These are phyloP conservation scores for Ramularia collo-cygni DNA, from an alignment of 2,329 filamentous ascomycete species.

Conservation along the genomic window DNA sequence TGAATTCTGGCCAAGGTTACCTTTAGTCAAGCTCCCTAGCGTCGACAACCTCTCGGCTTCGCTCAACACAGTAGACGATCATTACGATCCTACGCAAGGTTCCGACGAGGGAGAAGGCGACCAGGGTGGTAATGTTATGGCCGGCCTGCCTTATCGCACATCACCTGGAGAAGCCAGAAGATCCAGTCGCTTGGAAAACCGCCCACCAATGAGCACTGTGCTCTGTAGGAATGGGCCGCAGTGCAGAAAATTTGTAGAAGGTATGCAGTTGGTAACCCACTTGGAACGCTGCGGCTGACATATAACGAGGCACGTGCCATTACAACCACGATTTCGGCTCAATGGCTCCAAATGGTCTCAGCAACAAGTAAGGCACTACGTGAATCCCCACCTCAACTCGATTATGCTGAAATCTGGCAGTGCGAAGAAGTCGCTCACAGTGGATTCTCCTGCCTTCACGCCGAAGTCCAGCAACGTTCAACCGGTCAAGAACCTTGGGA, in stretches of 20 bases:
- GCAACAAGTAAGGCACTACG: constrained; percentile 17
- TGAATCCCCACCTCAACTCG: background rate
- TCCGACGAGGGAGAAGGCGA: background rate
- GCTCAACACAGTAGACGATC: no score
- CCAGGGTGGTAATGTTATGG: constrained; percentile 31
- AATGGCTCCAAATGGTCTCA: constrained; percentile 23
- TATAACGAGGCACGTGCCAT: constrained; percentile 25
- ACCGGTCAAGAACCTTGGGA: constrained; percentile 61
- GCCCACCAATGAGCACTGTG: constrained; percentile 21
- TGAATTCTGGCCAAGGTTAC: no score
- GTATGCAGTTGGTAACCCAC: constrained; percentile 8
- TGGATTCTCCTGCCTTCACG: constrained; percentile 86
- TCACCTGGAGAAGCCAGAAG: constrained; percentile 26
- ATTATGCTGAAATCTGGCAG: constrained; percentile 13
- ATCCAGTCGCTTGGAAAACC: constrained; percentile 25
- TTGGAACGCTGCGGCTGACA: constrained; percentile 5
- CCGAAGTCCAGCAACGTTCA: constrained; percentile 43
- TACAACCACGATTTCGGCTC: constrained; percentile 30
- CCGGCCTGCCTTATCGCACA: constrained; percentile 21
- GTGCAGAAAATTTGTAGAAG: constrained; percentile 30
- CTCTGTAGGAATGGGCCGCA: constrained; percentile 30
- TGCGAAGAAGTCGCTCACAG: constrained; percentile 72
- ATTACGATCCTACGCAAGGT: no score
- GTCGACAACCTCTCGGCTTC: no score
- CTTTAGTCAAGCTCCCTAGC: no score